A percentile compares a stretch with the other conserved stretches of the same genome.
These are phyloP conservation scores for Teunomyces atbi DNA, from an alignment of 805 yeast genomes.

Conservation along the genomic window DNA sequence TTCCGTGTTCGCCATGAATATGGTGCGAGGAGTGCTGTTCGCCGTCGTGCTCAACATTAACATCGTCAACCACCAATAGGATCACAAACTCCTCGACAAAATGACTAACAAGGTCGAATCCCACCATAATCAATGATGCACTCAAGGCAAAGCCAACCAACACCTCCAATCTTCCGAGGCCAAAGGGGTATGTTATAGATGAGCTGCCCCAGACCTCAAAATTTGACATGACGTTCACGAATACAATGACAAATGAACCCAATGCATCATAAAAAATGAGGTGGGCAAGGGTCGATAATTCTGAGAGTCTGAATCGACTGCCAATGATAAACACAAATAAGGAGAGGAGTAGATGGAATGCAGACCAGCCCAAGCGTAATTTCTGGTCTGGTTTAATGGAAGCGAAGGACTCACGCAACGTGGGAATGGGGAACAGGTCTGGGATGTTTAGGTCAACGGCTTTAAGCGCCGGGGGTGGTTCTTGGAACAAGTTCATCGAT, in stretches of 20 bases:
- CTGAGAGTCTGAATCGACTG: constrained; percentile 51
- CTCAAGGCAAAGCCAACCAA: constrained; percentile 84
- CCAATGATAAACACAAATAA: constrained; percentile 60
- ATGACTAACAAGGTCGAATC: constrained; percentile 85
- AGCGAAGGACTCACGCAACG: constrained; percentile 55
- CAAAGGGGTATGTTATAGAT: constrained; percentile 86
- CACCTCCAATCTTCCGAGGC: constrained; percentile 87
- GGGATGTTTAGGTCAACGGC: constrained; percentile 64
- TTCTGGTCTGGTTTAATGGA: constrained; percentile 62
- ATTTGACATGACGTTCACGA: constrained; percentile 80
- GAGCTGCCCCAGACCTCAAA: constrained; percentile 89
- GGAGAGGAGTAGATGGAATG: constrained; percentile 55
- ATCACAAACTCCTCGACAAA: constrained; percentile 72
- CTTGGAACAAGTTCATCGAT: constrained; percentile 92
- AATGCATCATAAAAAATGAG: constrained; percentile 82
- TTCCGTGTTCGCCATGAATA: constrained; percentile 30
- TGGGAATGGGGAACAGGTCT: constrained; percentile 71
- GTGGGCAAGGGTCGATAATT: constrained; percentile 79
- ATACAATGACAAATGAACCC: constrained; percentile 65
- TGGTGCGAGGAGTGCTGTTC: constrained; percentile 38
- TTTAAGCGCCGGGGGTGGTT: constrained; percentile 60
- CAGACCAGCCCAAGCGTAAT: constrained; percentile 56
- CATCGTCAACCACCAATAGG: constrained; percentile 34
- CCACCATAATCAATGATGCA: constrained; percentile 84
- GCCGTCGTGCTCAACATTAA: constrained; percentile 13